Base-by-base conservation (phyloP, 768 basidiomycete genomes). In the Lenzites betulinus region DNA sequence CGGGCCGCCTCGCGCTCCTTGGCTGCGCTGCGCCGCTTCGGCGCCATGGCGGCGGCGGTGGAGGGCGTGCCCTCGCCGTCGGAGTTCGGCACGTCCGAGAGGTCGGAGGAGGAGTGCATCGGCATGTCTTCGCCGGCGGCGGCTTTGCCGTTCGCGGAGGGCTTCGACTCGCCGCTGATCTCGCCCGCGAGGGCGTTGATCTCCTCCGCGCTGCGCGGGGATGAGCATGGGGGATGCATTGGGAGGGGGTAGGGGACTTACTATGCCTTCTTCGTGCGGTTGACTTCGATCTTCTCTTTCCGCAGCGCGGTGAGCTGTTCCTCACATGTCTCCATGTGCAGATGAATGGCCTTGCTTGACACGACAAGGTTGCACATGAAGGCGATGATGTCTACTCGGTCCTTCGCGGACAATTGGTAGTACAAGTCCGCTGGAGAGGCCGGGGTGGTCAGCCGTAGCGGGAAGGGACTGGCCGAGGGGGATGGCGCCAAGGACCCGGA, bases 211-310 rank as follows among this genome's bases (percentile, higher is more conserved):
- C 91, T 93, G 70, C 20, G 22, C 7, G n/a, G 13, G 3, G 30
- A 22, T n/a, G 9, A 26, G 23, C 2, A 33, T 3, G 3, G 8
- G 3, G 20, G 13, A 22, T 20, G 23, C 9, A 18, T 18, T 8
- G 35, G 38, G 39, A 25, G 13, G 16, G 39, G n/a, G 20, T 20
- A 9, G 18, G 25, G 44, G 16, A 54, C 94, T 77, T 73, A 96
- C 95, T 87, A 82, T 70, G 89, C 87, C 74, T 93, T 95, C 76
- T 90, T 90, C 68, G 88, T 79, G 60, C 95, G 83, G 75, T 97
- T 97, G 62, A 95, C 86, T 63, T 98, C 97, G 33, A 95, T 94
- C 73, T 95, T 92, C 73, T 96, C 93, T 75, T 98, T 99, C 64
- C 97, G 78, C 35, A 97, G 78, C 26, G 95, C 92, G 9, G 97